phyloP scores from a whole-genome alignment of 306 rosid species.

The Cucumis sativus region DNA sequence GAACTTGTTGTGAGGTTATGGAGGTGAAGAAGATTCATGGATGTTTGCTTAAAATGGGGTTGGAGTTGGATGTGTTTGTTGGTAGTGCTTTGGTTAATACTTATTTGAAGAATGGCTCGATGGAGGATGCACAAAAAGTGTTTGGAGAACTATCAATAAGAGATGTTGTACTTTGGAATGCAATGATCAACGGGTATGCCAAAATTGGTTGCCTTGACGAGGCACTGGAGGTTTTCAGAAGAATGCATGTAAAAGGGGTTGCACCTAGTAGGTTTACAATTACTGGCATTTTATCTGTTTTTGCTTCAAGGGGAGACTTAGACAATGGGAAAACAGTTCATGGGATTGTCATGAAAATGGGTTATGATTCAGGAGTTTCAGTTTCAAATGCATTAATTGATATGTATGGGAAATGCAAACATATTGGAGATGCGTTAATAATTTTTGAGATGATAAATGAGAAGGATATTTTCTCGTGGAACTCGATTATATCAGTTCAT shows the following conservation, averaged over 20 bases:
- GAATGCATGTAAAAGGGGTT: constrained; percentile 40
- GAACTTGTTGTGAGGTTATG: constrained; percentile 36
- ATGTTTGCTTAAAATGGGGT: constrained; percentile 51
- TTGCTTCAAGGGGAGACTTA: constrained; percentile 34
- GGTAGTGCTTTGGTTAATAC: constrained; percentile 77
- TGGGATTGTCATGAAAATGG: constrained; percentile 46
- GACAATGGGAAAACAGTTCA: constrained; percentile 52
- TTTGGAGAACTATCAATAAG: constrained; percentile 53
- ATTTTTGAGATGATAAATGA: constrained; percentile 59
- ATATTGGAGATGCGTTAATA: constrained; percentile 30
- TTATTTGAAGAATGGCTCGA: constrained; percentile 35
- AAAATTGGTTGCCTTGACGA: constrained; percentile 51
- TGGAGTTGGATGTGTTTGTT: constrained; percentile 61
- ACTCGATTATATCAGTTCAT: constrained; percentile 58
- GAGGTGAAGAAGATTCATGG: constrained; percentile 71
- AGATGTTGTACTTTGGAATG: constrained; percentile 81
- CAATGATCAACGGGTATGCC: constrained; percentile 66
- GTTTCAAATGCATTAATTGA: constrained; percentile 71
- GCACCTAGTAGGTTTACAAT: constrained; percentile 43
- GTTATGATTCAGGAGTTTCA: constrained; percentile 45
- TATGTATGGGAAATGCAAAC: constrained; percentile 81
- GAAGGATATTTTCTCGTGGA: constrained; percentile 78
- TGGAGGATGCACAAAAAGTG: constrained; percentile 47
- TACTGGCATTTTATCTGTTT: constrained; percentile 62
- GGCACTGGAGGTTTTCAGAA: constrained; percentile 51